Base-by-base conservation (phyloP, 306 rosid species). In the Urtica urens region DNA sequence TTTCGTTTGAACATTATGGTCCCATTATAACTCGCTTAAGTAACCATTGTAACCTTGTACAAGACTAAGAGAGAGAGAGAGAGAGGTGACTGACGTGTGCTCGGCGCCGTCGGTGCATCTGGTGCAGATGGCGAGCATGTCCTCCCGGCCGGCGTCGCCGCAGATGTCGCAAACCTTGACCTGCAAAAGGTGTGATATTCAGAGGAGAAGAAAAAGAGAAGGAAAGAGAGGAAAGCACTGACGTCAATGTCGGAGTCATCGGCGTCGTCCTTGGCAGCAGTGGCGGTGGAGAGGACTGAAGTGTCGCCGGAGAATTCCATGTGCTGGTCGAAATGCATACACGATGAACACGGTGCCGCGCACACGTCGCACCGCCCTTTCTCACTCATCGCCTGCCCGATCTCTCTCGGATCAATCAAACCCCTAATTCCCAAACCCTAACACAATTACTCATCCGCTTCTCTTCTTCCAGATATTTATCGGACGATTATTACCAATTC, bases 31-130 rank as follows among this genome's bases (percentile, higher is more conserved):
- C n/a, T n/a, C n/a, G n/a, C n/a, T n/a, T n/a, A n/a, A n/a, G n/a
- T n/a, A n/a, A n/a, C n/a, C n/a, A n/a, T n/a, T n/a, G n/a, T n/a
- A n/a, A n/a, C n/a, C n/a, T n/a, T n/a, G n/a, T n/a, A n/a, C n/a
- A n/a, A n/a, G n/a, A n/a, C 57, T 49, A 59, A 39, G 33, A 10
- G 23, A 55, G 49, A 26, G 64, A 59, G 17, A 16, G 38, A 53
- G 67, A 53, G 6, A 13, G 20, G 35, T 49, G 51, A 57, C 94
- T 69, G 74, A 88, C 96, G 71, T 84, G 72, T 88, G 96, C 50
- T 88, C 96, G 34, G 96, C 96, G n/a, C 96, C 96, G 56, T 88
- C 96, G 25, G 76, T 78, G 67, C 96, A 88, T 68, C 83, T 76
- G 66, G 88, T 64, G 72, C 96, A 88, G 33, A 74, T 76, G 61